Evolutionary conservation across 805 yeast genomes (phyloP).

Genomic region (Lipomyces japonicus): DNA sequence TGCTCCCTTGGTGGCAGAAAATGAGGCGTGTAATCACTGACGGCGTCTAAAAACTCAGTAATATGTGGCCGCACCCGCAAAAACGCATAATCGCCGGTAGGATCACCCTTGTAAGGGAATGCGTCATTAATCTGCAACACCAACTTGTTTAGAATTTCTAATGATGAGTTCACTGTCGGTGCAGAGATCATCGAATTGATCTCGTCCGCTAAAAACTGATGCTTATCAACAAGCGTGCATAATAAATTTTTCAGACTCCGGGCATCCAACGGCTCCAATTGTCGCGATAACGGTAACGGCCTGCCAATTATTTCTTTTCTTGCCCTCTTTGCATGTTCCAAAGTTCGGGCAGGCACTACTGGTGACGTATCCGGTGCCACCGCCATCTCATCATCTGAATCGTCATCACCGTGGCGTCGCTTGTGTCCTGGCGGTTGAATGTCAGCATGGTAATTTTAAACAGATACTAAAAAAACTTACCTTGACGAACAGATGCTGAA

Average conservation of each 20-base stretch:
- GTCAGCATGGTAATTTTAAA: background rate
- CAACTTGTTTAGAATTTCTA: constrained; percentile 49
- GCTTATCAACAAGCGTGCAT: constrained; percentile 49
- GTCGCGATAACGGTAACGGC: constrained; percentile 57
- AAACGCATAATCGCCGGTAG: constrained; percentile 69
- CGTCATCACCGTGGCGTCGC: constrained; percentile 11
- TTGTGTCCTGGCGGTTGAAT: background rate
- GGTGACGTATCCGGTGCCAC: constrained; percentile 22
- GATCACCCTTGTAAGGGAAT: constrained; percentile 74
- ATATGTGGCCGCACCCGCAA: constrained; percentile 65
- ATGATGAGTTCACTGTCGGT: constrained; percentile 52
- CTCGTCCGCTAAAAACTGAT: constrained; percentile 59
- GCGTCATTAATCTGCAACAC: constrained; percentile 44
- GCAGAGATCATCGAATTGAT: constrained; percentile 52
- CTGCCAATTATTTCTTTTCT: constrained; percentile 44
- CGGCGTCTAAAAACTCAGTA: constrained; percentile 63
- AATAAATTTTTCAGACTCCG: constrained; percentile 52
- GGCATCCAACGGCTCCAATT: constrained; percentile 66
- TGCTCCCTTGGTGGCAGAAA: constrained; percentile 69
- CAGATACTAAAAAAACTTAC: background rate
- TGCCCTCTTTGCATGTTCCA: constrained; percentile 13
- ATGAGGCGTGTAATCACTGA: constrained; percentile 69
- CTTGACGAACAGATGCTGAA: too few relatives aligned
- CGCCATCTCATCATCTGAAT: constrained; percentile 26
- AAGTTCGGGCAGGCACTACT: constrained; percentile 1